phyloP scores from a whole-genome alignment of 768 basidiomycete species.

The Clitopilus hobsonii region DNA sequence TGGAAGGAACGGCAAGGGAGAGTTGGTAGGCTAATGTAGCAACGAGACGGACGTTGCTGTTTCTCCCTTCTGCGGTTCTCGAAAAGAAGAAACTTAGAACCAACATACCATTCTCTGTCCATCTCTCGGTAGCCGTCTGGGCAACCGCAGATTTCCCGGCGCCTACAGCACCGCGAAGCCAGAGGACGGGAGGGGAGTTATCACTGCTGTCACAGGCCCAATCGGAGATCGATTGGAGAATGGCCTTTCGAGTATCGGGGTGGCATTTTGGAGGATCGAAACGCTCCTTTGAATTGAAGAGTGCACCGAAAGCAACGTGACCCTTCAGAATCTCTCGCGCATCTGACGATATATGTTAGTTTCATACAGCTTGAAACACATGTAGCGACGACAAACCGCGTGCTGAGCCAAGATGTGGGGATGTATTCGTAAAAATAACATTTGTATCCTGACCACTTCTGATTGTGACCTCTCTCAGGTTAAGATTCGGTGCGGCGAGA shows the following conservation, averaged over 20 bases:
- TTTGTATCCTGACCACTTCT: no score
- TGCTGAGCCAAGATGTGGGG: no score
- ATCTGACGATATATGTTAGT: constrained; percentile 3
- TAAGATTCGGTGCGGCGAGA: no score
- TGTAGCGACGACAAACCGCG: no score
- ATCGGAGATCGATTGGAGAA: background rate
- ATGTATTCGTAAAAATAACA: no score
- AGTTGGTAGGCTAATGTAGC: background rate
- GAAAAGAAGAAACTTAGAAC: background rate
- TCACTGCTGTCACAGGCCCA: background rate
- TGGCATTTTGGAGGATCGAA: background rate
- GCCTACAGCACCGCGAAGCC: background rate
- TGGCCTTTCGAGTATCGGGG: background rate
- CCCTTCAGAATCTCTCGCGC: background rate
- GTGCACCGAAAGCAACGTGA: background rate
- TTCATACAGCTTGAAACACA: no score
- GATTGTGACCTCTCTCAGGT: no score
- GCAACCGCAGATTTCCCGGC: background rate
- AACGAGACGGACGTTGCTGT: background rate
- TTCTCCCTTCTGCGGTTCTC: background rate
- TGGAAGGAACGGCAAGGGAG: background rate
- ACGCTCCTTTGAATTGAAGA: background rate
- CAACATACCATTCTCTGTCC: background rate
- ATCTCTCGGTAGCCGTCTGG: background rate
- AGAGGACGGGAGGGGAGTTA: background rate